Percentiles rank a stretch among this genome's conserved stretches.
These are phyloP conservation scores for Blastobotrys americana DNA, from an alignment of 805 yeast species.

Conservation along the genomic window DNA sequence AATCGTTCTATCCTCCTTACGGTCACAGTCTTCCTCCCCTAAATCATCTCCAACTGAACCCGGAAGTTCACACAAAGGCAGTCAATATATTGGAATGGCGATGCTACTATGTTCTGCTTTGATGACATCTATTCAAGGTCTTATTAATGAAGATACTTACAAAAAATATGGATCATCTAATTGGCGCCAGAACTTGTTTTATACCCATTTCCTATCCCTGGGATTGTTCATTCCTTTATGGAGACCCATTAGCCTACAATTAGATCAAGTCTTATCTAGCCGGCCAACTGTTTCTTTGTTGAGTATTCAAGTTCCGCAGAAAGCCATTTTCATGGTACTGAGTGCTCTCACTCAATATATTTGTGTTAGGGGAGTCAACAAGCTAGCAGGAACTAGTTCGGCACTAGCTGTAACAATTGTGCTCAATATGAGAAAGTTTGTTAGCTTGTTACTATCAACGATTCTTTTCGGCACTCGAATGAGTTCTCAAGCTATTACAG, in stretches of 20 bases:
- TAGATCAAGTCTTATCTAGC: constrained; percentile 10
- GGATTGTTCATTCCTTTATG: constrained; percentile 43
- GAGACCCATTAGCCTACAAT: constrained; percentile 30
- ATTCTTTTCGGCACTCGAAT: constrained; percentile 43
- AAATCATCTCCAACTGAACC: no score
- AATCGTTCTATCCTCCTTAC: constrained; percentile 38
- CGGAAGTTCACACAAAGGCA: no score
- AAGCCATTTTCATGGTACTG: constrained; percentile 29
- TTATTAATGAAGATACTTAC: constrained; percentile 48
- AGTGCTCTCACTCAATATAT: constrained; percentile 50
- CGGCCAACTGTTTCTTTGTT: constrained; percentile 18
- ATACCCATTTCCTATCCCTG: constrained; percentile 48
- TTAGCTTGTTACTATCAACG: constrained; percentile 52
- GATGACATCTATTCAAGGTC: constrained; percentile 49
- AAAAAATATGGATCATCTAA: constrained; percentile 42
- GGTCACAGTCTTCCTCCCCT: not conserved
- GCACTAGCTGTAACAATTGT: constrained; percentile 60
- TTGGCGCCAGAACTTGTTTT: constrained; percentile 63
- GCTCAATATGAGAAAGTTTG: constrained; percentile 53
- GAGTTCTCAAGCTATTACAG: constrained; percentile 36
- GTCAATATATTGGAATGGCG: constrained; percentile 31
- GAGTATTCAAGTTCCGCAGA: constrained; percentile 24
- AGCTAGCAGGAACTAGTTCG: constrained; percentile 47
- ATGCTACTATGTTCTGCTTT: constrained; percentile 43
- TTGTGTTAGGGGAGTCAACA: constrained; percentile 64